Base-by-base conservation (phyloP, 371 early-diverging fungal genomes). In the Rhizopus stolonifer region DNA sequence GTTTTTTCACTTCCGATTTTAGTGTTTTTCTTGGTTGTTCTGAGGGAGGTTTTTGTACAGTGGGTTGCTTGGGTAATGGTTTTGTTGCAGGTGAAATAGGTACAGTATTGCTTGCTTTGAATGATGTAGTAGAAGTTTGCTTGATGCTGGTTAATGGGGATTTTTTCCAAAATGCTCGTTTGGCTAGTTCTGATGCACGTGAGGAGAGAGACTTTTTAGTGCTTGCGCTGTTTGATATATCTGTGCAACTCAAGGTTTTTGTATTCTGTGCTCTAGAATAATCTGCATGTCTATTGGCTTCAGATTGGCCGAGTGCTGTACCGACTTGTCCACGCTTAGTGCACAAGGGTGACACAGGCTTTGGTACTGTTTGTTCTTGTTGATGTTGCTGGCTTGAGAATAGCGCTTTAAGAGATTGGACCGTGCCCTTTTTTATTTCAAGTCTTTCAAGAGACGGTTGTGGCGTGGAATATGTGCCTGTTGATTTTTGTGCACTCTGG, bases 341-440 rank as follows among this genome's bases (percentile, higher is more conserved):
- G 14, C n/a, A 38, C 21, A 21, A 7, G 15, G 42, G 42, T 42
- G 21, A 21, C 13, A 42, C 42, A 42, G 15, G 8, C 9, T 18
- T 18, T 49, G 49, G 29, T 42, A 42, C 48, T n/a, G 42, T 33
- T 31, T 40, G 33, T 26, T 48, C 31, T 49, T 51, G 52, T 31
- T 46, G 39, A 45, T 51, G 53, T 34, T 42, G 40, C 15, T 36
- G 42, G 32, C 50, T 57, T 23, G 52, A 21, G 36, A 75, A 75
- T 18, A 75, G 45, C 33, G 65, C 64, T 19, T 67, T 64, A 36
- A 75, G 49, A 2, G 69, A 61, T 23, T 61, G 64, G 0, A 75
- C 72, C 0, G 72, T 75, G 13, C 75, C 75, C 23, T 56, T 52
- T 48, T 67, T 67, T 22, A 69, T 65, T 25, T 64, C 70, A 6